Percentiles rank a stretch among this genome's conserved stretches.
These are phyloP conservation scores for Clavispora carvajalis DNA, from an alignment of 805 yeast species.

Conservation along the genomic window DNA sequence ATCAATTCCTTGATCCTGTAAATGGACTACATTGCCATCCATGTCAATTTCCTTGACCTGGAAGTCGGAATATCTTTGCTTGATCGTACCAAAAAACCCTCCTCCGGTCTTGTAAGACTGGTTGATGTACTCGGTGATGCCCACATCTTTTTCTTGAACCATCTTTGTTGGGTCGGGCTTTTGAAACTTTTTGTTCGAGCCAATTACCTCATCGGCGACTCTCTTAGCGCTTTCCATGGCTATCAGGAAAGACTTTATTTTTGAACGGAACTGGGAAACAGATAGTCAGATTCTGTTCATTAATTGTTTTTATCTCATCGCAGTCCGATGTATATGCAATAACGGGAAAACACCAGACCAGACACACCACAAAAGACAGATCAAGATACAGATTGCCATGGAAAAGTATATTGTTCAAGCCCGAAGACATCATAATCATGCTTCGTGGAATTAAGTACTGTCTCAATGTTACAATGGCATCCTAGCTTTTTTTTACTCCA, in stretches of 20 bases:
- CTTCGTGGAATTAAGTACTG: no score
- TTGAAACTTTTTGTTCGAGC: neutral
- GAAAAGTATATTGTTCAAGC: no score
- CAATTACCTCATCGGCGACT: neutral
- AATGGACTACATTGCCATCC: constrained; percentile 66
- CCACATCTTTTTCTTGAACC: constrained; percentile 75
- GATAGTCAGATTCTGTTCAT: constrained; percentile 1
- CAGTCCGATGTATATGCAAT: neutral
- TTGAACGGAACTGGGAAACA: neutral
- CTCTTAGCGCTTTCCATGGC: neutral
- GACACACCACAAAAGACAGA: no score
- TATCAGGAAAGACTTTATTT: neutral
- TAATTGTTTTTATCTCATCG: neutral
- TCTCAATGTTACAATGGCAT: no score
- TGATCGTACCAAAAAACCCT: constrained; percentile 76
- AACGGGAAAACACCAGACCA: no score
- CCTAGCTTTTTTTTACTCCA: no score
- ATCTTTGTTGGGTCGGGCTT: constrained; percentile 17
- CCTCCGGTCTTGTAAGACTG: constrained; percentile 29
- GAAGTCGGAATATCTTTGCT: constrained; percentile 90
- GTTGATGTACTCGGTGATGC: constrained; percentile 69
- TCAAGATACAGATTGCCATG: no score
- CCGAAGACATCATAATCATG: no score
- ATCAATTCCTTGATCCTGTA: constrained; percentile 67
- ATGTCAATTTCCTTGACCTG: constrained; percentile 81